phyloP scores from a whole-genome alignment of 108 stramenopile species.

The Pseudonitzschia multistriata region DNA sequence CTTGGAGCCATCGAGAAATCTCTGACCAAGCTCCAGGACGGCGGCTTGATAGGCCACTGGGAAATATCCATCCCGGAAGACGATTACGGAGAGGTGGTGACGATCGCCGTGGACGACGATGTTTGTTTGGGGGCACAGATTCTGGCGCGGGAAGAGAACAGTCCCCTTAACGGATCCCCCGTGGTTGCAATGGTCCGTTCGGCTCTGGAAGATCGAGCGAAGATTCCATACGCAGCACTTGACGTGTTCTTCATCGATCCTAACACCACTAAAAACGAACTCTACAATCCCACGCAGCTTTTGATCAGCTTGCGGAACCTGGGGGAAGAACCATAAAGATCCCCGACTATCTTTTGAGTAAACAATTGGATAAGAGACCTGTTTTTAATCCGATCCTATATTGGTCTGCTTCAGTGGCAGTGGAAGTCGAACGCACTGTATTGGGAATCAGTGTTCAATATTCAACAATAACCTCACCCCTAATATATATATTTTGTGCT shows the following conservation, averaged over 20 bases:
- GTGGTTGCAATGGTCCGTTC: slow-evolving; percentile 42
- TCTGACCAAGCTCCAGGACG: slow-evolving; percentile 35
- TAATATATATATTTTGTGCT: no score
- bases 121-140: slow-evolving; percentile 48
- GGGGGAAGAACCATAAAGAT: slow-evolving; percentile 21
- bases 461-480: no score
- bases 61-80: slow-evolving; percentile 63
- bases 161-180: slow-evolving; percentile 34
- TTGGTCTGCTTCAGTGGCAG: no score
- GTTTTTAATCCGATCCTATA: no score
- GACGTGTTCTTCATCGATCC: slow-evolving; percentile 66
- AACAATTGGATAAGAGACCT: no score
- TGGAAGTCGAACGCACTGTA: no score
- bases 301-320: slow-evolving; percentile 44
- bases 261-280: slow-evolving; percentile 51
- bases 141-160: slow-evolving; percentile 44
- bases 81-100: slow-evolving; percentile 65
- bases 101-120: slow-evolving; percentile 60
- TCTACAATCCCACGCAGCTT: slow-evolving; percentile 66
- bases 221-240: slow-evolving; percentile 33
- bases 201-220: slow-evolving; percentile 34
- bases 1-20: slow-evolving; percentile 38
- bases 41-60: slow-evolving; percentile 40
- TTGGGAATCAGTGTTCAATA: no score
- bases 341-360: no score